A percentile compares a stretch with the other conserved stretches of the same genome.
These are phyloP conservation scores for Pyrus hybrid DNA, from an alignment of 331 rosid genomes.

Conservation along the genomic window DNA sequence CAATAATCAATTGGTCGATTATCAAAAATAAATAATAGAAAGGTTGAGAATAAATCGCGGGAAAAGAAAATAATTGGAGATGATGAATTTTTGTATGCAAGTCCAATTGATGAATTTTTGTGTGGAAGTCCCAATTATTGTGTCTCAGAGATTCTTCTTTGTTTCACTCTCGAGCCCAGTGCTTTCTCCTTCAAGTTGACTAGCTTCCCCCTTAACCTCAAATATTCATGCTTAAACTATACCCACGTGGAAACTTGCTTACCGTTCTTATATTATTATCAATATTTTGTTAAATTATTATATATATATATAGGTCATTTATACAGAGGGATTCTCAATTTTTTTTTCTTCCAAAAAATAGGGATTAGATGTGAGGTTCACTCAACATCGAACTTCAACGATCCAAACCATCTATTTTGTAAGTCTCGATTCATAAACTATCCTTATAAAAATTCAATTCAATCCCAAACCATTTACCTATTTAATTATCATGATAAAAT, in stretches of 20 bases:
- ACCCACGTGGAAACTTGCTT: neutral
- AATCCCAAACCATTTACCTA: no score
- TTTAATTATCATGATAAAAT: no score
- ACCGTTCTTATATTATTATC: neutral
- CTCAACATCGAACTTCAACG: no score
- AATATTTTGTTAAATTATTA: neutral
- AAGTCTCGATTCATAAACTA: no score
- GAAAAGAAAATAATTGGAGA: neutral
- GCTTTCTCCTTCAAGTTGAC: constrained; percentile 24
- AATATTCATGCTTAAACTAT: neutral
- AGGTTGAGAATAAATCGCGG: neutral
- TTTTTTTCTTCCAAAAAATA: no score
- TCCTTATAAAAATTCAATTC: no score
- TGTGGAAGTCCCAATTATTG: constrained; percentile 33
- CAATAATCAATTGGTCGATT: neutral
- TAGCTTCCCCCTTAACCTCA: neutral
- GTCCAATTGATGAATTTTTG: neutral
- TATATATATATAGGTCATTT: no score
- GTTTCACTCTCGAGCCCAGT: constrained; percentile 68
- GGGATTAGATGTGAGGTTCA: no score
- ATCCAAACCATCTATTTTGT: no score
- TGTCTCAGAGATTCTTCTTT: constrained; percentile 10
- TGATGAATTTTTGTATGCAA: neutral
- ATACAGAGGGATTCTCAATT: no score
- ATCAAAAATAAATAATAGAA: no score